A percentile compares a stretch with the other conserved stretches of the same genome.
Evolutionary conservation across 306 rosid genomes (phyloP).

Genomic region (Calophaca sinica): DNA sequence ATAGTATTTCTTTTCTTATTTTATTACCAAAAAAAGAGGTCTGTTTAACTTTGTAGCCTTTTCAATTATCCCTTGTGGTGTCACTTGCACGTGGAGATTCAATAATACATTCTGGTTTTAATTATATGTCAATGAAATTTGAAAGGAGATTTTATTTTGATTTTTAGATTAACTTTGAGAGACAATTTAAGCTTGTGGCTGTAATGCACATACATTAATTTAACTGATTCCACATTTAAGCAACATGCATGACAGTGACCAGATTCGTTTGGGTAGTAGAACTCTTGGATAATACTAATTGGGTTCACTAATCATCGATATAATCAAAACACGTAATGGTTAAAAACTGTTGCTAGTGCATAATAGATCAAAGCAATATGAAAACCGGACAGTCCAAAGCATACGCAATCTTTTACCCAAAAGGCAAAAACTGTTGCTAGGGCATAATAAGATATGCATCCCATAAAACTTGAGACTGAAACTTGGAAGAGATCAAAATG

Average conservation of each 20-base stretch:
- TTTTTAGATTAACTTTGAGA: no score
- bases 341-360: no score
- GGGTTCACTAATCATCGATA: neutral
- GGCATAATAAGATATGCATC: neutral
- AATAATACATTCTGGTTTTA: constrained; percentile 1
- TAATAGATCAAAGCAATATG: neutral
- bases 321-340: neutral
- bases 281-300: neutral
- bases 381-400: neutral
- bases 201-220: no score
- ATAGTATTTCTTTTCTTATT: neutral
- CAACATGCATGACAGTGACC: no score
- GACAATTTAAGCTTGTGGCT: no score
- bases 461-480: neutral
- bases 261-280: no score
- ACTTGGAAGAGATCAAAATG: neutral
- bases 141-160: no score
- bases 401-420: neutral
- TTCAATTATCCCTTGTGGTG: neutral
- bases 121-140: no score
- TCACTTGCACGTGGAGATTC: neutral
- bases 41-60: neutral
- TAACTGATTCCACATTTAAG: no score
- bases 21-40: neutral
- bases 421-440: neutral